Conservation (phyloP, 2,329 filamentous ascomycete species). For the Penicillium sclerotigenum region DNA sequence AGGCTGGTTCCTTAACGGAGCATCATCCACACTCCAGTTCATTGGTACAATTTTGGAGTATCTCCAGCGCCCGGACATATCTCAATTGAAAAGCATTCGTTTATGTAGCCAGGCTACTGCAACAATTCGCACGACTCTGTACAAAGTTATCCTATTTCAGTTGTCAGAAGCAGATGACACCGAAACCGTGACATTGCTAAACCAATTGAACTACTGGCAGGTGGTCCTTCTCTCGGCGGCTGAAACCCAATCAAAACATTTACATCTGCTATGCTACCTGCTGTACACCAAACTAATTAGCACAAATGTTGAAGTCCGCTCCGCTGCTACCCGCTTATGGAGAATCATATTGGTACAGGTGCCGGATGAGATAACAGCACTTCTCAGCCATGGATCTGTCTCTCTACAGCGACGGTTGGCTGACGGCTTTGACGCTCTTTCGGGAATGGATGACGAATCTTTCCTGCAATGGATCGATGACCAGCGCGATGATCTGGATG, state of each 20-base stretch:
- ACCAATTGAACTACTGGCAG: constrained; percentile 93
- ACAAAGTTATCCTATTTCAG: constrained; percentile 73
- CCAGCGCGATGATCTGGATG: constrained; percentile 73
- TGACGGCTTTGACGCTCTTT: constrained; percentile 76
- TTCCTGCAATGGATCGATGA: constrained; percentile 87
- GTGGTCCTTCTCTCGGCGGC: constrained; percentile 79
- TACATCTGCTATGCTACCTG: constrained; percentile 86
- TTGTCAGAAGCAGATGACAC: constrained; percentile 77
- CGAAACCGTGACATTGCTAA: constrained; percentile 69
- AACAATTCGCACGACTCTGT: constrained; percentile 71
- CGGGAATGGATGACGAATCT: constrained; percentile 81
- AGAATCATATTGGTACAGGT: constrained; percentile 93
- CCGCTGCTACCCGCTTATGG: constrained; percentile 79
- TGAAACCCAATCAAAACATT: constrained; percentile 73
- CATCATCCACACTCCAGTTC: constrained; percentile 79
- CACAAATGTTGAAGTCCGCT: constrained; percentile 61
- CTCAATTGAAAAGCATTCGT: constrained; percentile 79
- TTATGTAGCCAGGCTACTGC: constrained; percentile 81
- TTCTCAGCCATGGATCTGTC: constrained; percentile 69
- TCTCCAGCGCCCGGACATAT: constrained; percentile 78
- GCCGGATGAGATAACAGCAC: constrained; percentile 70
- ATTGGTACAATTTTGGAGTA: constrained; percentile 82
- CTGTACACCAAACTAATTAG: constrained; percentile 87
- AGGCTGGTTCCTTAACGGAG: constrained; percentile 92
- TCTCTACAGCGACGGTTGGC: constrained; percentile 69